Evolutionary conservation across 2,329 filamentous ascomycete species (phyloP), one percentile per base, ranked within the genome.

Genomic region (Diaporthe longicolla): DNA sequence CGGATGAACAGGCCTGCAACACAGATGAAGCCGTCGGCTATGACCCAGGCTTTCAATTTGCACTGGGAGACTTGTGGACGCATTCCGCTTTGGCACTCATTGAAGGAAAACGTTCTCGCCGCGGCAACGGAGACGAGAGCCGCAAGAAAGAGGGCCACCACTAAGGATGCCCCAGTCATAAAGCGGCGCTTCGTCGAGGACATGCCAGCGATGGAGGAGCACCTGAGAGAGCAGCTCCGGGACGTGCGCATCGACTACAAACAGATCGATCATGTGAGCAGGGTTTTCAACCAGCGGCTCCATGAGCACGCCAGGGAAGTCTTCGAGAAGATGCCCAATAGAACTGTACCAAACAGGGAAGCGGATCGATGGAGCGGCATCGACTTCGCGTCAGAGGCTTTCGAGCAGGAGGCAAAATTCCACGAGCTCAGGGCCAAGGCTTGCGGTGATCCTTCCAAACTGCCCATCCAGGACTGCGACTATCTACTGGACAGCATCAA

Each of bases 111-210:
- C 26, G 43, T 43, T 19, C 26, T 65, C 11, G 19, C 26, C 0
- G 19, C 61, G 1, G 43, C 26, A 17, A 29, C 26, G 10, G 59
- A 65, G 13, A 50, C 48, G 1, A 65, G n/a, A 6, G 2, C 43
- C 17, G 24, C 9, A 0, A 15, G 19, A 0, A 65, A 11, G 26
- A 48, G 37, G 10, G 37, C 37, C 37, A 40, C 37, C 10, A 40
- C 11, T 1, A 40, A 40, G 37, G 10, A 3, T 0, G 0, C 40
- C 8, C 7, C 21, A 3, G 0, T 19, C 0, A 0, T 8, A 6
- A 50, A 2, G 10, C 19, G 29, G 6, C 32, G 29, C 19, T 65
- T 65, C 2, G 3, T 65, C 43, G 26, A 65, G 19, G 50, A 24
- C 26, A 65, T 65, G 3, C 10, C 61, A 0, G 19, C 3, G 19